These are phyloP conservation scores for Angophora floribunda DNA, from an alignment of 345 rosid species.

Conservation along the genomic window DNA sequence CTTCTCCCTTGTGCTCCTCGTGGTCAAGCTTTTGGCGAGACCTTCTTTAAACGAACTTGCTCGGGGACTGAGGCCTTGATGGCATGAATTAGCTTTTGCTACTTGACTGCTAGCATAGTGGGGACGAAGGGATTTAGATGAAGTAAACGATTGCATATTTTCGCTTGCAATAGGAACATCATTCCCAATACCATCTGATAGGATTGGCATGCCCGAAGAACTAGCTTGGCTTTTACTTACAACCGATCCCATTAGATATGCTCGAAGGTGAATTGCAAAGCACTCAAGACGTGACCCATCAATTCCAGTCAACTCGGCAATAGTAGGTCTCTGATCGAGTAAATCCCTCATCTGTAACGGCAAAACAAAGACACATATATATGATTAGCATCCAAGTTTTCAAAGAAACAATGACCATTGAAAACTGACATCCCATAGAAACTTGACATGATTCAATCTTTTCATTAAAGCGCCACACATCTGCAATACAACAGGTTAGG, in stretches of 20 bases:
- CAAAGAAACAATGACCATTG: not conserved
- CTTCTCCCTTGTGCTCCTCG: slow-evolving; percentile 57
- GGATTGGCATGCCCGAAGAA: slow-evolving; percentile 2
- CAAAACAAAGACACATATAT: not conserved
- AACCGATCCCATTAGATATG: slow-evolving; percentile 65
- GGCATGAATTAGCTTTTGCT: slow-evolving; percentile 27
- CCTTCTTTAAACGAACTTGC: slow-evolving; percentile 79
- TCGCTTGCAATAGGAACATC: slow-evolving; percentile 1
- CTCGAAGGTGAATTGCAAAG: slow-evolving; percentile 75
- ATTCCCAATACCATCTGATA: slow-evolving; percentile 6
- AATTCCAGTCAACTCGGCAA: slow-evolving; percentile 89
- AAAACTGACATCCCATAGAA: not conserved
- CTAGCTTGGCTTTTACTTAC: slow-evolving; percentile 18
- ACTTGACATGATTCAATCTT: not conserved
- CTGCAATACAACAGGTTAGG: not conserved
- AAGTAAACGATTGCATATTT: slow-evolving; percentile 4
- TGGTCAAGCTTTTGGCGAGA: slow-evolving; percentile 29
- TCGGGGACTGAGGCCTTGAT: slow-evolving; percentile 76
- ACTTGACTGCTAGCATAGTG: slow-evolving; percentile 36
- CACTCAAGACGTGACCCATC: slow-evolving; percentile 78
- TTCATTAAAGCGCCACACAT: not conserved
- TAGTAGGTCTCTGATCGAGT: slow-evolving; percentile 72
- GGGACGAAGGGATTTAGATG: slow-evolving; percentile 38
- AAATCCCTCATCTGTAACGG: slow-evolving; percentile 74
- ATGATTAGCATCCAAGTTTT: not conserved